These are phyloP conservation scores for Penicillium sp. DNA, from an alignment of 2,329 filamentous ascomycete genomes.

Conservation along the genomic window DNA sequence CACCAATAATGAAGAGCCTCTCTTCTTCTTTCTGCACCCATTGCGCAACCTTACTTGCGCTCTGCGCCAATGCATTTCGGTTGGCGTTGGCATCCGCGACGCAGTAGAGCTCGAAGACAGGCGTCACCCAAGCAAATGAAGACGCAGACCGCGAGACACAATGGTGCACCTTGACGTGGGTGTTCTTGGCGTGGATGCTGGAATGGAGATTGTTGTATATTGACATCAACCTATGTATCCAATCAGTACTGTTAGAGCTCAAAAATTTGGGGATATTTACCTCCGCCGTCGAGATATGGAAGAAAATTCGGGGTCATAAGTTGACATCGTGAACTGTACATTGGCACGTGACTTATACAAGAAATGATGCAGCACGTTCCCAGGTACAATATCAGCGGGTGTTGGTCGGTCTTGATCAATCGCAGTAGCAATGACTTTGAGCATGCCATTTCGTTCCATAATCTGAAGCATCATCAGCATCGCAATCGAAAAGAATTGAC, in stretches of 20 bases:
- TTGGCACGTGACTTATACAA: constrained; percentile 92
- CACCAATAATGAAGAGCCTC: constrained; percentile 90
- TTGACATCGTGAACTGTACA: constrained; percentile 92
- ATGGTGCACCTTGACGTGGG: constrained; percentile 81
- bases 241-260: neutral
- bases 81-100: constrained; percentile 69
- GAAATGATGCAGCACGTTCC: constrained; percentile 79
- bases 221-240: constrained; percentile 58
- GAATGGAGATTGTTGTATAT: constrained; percentile 82
- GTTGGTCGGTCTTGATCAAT: constrained; percentile 64
- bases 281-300: constrained; percentile 57
- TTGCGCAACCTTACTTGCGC: constrained; percentile 80
- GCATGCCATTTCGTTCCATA: constrained; percentile 67
- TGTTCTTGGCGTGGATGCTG: constrained; percentile 74
- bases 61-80: constrained; percentile 66
- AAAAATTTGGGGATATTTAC: constrained; percentile 28
- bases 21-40: constrained; percentile 93
- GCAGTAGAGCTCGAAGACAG: constrained; percentile 88
- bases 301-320: constrained; percentile 64
- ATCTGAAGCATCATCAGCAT: constrained; percentile 44
- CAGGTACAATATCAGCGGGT: constrained; percentile 70
- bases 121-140: constrained; percentile 84
- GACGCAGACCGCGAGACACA: constrained; percentile 67
- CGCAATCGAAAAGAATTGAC: constrained; percentile 22
- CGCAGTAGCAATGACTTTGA: constrained; percentile 67